Evolutionary conservation across 2,329 filamentous ascomycete genomes (phyloP).

Genomic region (Ceratocystis colombiana): DNA sequence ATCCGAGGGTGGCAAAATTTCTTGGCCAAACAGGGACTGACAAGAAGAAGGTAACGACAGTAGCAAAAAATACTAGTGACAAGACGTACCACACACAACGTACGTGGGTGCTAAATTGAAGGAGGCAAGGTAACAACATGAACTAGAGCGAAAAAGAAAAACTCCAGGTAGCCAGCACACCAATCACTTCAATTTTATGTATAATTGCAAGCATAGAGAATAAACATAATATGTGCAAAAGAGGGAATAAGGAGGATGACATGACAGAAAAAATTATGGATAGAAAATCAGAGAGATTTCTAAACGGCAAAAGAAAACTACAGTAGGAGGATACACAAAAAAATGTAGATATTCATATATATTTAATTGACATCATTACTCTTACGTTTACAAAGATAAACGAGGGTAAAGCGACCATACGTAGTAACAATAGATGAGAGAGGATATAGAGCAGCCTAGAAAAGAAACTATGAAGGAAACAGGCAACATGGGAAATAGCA

Average conservation of each 20-base stretch:
- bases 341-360: background rate
- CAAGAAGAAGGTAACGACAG: background rate
- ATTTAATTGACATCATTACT: background rate
- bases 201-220: background rate
- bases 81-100: background rate
- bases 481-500: background rate
- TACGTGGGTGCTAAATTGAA: background rate
- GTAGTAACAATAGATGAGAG: background rate
- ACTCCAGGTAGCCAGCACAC: too few relatives aligned
- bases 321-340: background rate
- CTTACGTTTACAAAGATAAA: background rate
- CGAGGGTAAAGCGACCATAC: too few relatives aligned
- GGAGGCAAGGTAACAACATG: background rate
- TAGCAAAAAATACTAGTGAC: background rate
- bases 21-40: constrained; percentile 3
- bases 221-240: background rate
- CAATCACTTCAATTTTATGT: too few relatives aligned
- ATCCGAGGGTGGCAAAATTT: background rate
- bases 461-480: background rate
- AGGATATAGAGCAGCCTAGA: background rate
- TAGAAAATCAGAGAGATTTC: background rate
- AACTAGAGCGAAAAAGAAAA: background rate
- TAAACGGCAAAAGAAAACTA: background rate
- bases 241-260: background rate
- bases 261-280: background rate